phyloP scores from a whole-genome alignment of 345 rosid genomes.

The Eucalyptus globulus region DNA sequence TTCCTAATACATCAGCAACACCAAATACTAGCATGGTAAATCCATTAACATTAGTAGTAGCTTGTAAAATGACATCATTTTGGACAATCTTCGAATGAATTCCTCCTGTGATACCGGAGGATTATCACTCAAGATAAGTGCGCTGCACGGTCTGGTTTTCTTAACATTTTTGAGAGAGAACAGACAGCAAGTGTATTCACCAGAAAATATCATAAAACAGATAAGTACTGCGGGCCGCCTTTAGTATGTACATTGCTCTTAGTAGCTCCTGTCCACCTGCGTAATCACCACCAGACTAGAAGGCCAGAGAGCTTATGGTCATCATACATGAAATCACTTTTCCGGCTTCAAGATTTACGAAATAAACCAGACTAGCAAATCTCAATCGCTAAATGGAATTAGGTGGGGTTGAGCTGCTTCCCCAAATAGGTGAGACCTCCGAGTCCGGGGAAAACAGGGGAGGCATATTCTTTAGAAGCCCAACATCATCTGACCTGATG shows the following conservation, averaged over 20 bases:
- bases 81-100: background rate
- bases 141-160: background rate
- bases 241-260: background rate
- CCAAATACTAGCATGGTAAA: background rate
- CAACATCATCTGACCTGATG: background rate
- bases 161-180: background rate
- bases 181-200: background rate
- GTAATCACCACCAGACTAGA: background rate
- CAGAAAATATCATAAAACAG: background rate
- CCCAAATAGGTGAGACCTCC: background rate
- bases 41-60: background rate
- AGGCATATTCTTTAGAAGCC: background rate
- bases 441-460: background rate
- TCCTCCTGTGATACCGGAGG: background rate
- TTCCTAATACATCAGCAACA: background rate
- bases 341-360: background rate
- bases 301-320: background rate
- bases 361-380: background rate
- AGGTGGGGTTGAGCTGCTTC: background rate
- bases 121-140: background rate
- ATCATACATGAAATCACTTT: background rate
- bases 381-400: background rate
- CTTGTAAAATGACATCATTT: background rate
- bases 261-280: background rate
- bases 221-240: background rate